Evolutionary conservation across 169 alveolate species (phyloP).

Genomic region (Plasmodium cynomolgi): DNA sequence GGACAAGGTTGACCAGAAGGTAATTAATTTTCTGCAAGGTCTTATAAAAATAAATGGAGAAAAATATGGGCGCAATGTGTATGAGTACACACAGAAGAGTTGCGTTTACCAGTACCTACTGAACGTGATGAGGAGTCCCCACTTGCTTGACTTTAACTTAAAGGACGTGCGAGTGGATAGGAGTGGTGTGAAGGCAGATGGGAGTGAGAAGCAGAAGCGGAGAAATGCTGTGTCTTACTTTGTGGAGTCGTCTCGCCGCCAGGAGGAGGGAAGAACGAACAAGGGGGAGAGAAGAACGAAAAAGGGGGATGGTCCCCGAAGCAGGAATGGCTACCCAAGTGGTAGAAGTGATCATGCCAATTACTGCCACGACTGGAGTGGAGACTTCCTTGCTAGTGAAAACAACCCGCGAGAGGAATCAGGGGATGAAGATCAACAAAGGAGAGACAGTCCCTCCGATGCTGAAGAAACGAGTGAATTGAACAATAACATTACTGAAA

Average conservation of each 20-base stretch:
- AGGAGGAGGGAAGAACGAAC: too few species aligned
- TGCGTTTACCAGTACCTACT: conserved; percentile 21
- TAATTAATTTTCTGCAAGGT: conserved; percentile 8
- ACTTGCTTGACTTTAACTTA: conserved; percentile 14
- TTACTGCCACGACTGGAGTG: background rate
- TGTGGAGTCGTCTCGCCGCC: background rate
- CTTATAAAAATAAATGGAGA: background rate
- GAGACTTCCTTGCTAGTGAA: background rate
- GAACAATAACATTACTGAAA: background rate
- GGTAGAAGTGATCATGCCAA: background rate
- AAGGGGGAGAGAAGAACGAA: too few species aligned
- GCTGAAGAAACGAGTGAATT: background rate
- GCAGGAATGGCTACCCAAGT: background rate
- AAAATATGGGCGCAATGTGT: background rate
- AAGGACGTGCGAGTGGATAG: background rate
- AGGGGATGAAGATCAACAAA: background rate
- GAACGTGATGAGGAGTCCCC: conserved; percentile 9
- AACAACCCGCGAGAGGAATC: background rate
- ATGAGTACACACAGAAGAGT: conserved; percentile 15
- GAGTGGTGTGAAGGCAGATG: background rate
- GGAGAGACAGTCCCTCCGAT: background rate
- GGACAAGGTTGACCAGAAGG: conserved; percentile 25
- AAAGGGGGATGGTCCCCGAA: too few species aligned
- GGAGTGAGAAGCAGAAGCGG: background rate
- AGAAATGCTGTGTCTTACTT: background rate